These are phyloP conservation scores for Nelumbo lutea DNA, from an alignment of 164 flowering plant genomes.

Conservation along the genomic window DNA sequence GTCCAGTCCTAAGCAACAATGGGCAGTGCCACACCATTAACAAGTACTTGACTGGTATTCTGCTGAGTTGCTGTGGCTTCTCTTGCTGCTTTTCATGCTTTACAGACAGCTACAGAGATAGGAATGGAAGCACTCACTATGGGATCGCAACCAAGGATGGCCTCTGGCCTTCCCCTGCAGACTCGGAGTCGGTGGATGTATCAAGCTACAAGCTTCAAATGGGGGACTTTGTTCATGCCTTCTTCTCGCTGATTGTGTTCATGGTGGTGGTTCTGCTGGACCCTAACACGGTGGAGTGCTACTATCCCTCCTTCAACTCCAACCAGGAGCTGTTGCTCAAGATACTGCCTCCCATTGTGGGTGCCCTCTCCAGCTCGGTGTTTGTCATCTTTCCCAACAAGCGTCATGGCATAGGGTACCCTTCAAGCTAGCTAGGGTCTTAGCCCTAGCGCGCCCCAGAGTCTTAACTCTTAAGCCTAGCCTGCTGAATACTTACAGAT, in stretches of 20 bases:
- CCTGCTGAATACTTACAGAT: too few species aligned
- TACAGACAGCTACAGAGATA: conserved; percentile 67
- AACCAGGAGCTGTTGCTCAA: conserved; percentile 40
- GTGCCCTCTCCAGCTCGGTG: conserved; percentile 40
- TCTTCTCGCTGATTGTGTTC: conserved; percentile 49
- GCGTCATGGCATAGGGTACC: conserved; percentile 84
- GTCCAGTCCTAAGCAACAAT: conserved; percentile 68
- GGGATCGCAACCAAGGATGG: conserved; percentile 65
- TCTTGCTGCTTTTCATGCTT: conserved; percentile 62
- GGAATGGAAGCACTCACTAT: conserved; percentile 46
- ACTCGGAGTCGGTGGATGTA: conserved; percentile 19
- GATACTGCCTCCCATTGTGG: conserved; percentile 69
- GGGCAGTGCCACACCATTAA: conserved; percentile 58
- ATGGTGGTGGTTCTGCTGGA: conserved; percentile 51
- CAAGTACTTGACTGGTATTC: conserved; percentile 48
- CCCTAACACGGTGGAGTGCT: conserved; percentile 53
- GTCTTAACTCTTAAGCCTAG: too few species aligned
- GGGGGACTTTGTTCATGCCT: conserved; percentile 76
- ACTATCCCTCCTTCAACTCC: conserved; percentile 49
- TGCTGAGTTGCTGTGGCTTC: conserved; percentile 49
- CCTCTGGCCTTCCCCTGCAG: conserved; percentile 40
- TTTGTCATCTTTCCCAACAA: conserved; percentile 62
- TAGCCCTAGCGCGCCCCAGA: too few species aligned
- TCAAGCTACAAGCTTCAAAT: conserved; percentile 43
- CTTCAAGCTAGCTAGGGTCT: conserved; percentile 18